Percentiles rank a stretch among this genome's conserved stretches.
phyloP scores from a whole-genome alignment of 2,329 filamentous ascomycete species.

The Fusarium phyllophilum region DNA sequence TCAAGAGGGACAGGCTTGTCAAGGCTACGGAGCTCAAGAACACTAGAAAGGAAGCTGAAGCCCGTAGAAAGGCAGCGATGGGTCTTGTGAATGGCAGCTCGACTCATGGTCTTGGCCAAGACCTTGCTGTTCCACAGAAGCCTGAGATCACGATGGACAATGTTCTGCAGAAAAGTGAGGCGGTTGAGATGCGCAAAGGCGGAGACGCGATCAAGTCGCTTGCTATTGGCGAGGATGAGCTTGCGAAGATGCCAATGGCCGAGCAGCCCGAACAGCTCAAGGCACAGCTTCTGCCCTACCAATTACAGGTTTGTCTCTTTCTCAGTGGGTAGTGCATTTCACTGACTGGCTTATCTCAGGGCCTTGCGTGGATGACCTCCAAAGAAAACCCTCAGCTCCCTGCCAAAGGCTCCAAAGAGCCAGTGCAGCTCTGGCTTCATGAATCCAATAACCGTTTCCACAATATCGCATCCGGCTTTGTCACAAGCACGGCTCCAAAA shows the following conservation, averaged over 20 bases:
- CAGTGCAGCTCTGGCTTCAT: conserved; percentile 81
- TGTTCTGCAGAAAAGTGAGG: conserved; percentile 72
- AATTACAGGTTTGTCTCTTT: conserved; percentile 64
- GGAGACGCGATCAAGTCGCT: conserved; percentile 75
- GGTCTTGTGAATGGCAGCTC: conserved; percentile 52
- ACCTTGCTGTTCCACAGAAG: conserved; percentile 37
- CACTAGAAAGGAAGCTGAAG: conserved; percentile 64
- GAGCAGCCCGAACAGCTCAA: conserved; percentile 72
- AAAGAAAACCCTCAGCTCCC: conserved; percentile 79
- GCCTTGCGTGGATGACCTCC: conserved; percentile 81
- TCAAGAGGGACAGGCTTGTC: conserved; percentile 74
- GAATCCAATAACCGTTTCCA: conserved; percentile 62
- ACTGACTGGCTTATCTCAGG: conserved; percentile 59
- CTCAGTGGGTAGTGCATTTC: not conserved
- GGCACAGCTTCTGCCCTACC: conserved; percentile 80
- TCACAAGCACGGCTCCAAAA: conserved; percentile 64
- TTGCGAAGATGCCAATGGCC: conserved; percentile 78
- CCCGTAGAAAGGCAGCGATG: conserved; percentile 56
- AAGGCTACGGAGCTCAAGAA: conserved; percentile 65
- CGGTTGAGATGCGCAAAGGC: conserved; percentile 73
- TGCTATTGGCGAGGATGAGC: conserved; percentile 74
- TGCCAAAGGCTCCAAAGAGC: conserved; percentile 63
- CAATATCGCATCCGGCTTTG: conserved; percentile 70
- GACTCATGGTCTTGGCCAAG: conserved; percentile 51
- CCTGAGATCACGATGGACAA: conserved; percentile 66